Conservation (phyloP, 78 protist species). For the slime mould (Dictyostelium discoideum) region dicty_2.7 NC_007088.5:6849001-6849500, state of each 20-base stretch:
- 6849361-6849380: constrained; percentile 67
- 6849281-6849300: neutral
- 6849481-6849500: constrained; percentile 86
- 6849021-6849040: neutral
- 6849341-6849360: constrained; percentile 81
- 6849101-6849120: neutral
- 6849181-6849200: neutral
- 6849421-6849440: constrained; percentile 88
- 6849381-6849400: constrained; percentile 81
- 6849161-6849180: neutral
- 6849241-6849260: constrained; percentile 27
- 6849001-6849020: neutral
- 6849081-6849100: neutral
- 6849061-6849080: neutral
- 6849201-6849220: constrained; percentile 4
- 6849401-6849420: constrained; percentile 71
- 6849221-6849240: constrained; percentile 33
- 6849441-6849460: constrained; percentile 83
- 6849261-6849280: constrained; percentile 1
- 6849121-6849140: neutral
- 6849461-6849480: constrained; percentile 86
- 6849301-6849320: constrained; percentile 12
- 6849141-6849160: neutral
- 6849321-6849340: constrained; percentile 62
- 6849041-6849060: neutral